Evolutionary conservation across 2,329 filamentous ascomycete genomes (phyloP), one percentile per base, ranked within the genome.

Genomic region (Ophiostoma ulmi): DNA sequence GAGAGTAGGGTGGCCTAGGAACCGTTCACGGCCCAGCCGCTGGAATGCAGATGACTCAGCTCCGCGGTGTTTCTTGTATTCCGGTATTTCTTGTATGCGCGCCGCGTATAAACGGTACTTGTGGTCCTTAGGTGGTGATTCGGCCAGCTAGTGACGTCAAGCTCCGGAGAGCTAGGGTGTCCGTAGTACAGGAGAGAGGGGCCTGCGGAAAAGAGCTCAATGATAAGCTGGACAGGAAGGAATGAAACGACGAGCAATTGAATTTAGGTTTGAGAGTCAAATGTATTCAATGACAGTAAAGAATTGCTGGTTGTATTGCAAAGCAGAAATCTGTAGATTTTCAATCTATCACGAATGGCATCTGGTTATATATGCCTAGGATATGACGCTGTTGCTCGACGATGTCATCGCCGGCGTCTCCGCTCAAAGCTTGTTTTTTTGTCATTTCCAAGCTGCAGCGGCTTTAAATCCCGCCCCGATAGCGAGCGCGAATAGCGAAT

Each of bases 41-140:
- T 67, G 65, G 65, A 48, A 67, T 67, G 38, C 6, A 38, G 39
- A 48, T 67, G 65, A 67, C n/a, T 67, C 38, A 67, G 65, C 65
- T 44, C 20, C 10, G 52, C 13, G 38, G 65, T 48, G 26, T 63
- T n/a, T n/a, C 26, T 63, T 17, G 58, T 20, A 17, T 48, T 22
- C 58, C 14, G 58, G 58, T 65, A 65, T 65, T 3, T n/a, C 8
- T 41, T 65, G 63, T 65, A 64, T 36, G 61, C 17, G n/a, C 2
- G 35, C 20, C 38, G 31, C 31, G 31, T 36, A 38, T n/a, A n/a
- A 38, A 35, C n/a, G 35, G 61, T 64, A 64, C 61, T 64, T 64
- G 31, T 20, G 31, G 63, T 63, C 10, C 11, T 26, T 26, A 26
- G 22, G 22, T 58, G 52, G 58, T 17, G 58, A 63, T 35, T 8